A percentile compares a stretch with the other conserved stretches of the same genome.
These are phyloP conservation scores for Pelargonium citronellum DNA, from an alignment of 441 rosid genomes.

Conservation along the genomic window DNA sequence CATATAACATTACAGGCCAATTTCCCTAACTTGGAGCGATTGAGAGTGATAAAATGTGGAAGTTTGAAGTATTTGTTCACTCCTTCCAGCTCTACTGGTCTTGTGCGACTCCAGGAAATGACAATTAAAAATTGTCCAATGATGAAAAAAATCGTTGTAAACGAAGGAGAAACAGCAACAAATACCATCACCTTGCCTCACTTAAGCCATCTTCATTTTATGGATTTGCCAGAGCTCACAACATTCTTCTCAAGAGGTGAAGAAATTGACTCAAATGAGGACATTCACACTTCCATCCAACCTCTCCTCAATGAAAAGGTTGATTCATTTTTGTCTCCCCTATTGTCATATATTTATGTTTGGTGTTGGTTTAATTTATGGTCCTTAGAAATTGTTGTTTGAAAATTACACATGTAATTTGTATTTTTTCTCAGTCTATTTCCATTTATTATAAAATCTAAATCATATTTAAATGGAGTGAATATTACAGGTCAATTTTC, in stretches of 20 bases:
- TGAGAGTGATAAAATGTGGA: background rate
- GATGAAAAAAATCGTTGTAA: background rate
- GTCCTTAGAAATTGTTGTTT: too few species aligned
- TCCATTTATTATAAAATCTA: too few species aligned
- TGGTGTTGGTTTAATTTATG: too few species aligned
- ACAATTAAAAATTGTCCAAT: background rate
- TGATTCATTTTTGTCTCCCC: too few species aligned
- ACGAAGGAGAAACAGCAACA: background rate
- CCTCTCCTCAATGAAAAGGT: background rate
- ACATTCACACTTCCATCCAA: background rate
- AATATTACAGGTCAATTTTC: background rate
- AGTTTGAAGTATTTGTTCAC: background rate
- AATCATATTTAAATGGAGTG: too few species aligned
- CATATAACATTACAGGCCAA: background rate
- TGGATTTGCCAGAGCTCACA: background rate
- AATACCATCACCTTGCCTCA: background rate
- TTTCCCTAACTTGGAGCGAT: background rate
- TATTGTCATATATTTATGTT: too few species aligned
- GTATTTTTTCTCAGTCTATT: too few species aligned
- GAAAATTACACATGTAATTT: too few species aligned
- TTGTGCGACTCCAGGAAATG: background rate
- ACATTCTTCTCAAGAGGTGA: background rate
- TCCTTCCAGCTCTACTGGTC: background rate
- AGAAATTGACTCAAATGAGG: background rate
- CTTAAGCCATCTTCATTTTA: background rate